Evolutionary conservation across 2,329 filamentous ascomycete genomes (phyloP), one percentile per base, ranked within the genome.

Genomic region (Bipolaris zeicola): DNA sequence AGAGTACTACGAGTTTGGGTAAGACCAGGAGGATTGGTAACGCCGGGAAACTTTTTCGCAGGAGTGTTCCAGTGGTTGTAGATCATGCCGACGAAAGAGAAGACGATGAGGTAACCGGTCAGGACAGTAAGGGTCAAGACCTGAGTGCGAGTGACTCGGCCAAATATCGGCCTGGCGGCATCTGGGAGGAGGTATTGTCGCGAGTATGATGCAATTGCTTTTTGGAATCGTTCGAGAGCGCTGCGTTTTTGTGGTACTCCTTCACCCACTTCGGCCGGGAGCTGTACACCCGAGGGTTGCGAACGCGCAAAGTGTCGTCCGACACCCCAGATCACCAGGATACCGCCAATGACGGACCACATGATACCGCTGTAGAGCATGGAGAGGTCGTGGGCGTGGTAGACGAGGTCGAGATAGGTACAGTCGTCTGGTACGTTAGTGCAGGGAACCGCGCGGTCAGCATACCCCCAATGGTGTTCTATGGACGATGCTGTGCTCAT

Each of bases 51-150:
- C 13, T 79, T 79, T 69, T 85, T 85, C 49, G 91, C 83, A 0
- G 89, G 89, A 0, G 88, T 91, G 7, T 89, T 72, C 89, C 89
- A 92, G 10, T 76, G 87, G 39, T 82, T 80, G 76, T 91, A 92
- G 7, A 80, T 76, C 56, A 91, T 88, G 31, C 88, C 89, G 11
- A 87, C 81, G 46, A 92, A 74, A 4, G 77, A 76, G 77, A 87
- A 91, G 58, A 92, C 78, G 42, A 85, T 77, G 0, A 92, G 78
- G 67, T 93, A 92, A 1, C 68, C 82, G 1, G 80, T 70, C 1
- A 92, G 72, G 8, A 85, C 73, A 0, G 81, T 71, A 2, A 92
- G 78, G 26, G 89, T 79, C 20, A 86, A 65, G 3, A 92, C 81
- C 68, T 92, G 89, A 6, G 91, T 79, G 18, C 89, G 82, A 0